Conservation (phyloP, 768 basidiomycete genomes). For the Serendipita sp. region DNA sequence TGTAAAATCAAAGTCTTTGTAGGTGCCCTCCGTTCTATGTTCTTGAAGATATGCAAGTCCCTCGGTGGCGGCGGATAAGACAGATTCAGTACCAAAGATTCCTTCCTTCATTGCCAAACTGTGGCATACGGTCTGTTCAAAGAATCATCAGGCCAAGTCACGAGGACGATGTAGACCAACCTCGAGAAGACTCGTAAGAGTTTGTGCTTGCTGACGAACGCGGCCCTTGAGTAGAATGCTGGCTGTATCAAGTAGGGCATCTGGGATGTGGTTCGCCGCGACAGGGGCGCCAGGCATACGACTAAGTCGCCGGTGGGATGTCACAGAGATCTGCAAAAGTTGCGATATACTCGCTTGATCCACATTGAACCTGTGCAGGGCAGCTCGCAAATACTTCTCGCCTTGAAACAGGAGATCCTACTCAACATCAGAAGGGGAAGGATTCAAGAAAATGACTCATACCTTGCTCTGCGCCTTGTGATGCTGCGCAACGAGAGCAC, state of each 20-base stretch:
- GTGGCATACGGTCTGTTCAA: not conserved
- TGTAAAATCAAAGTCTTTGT: slow-evolving; percentile 35
- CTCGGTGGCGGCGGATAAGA: slow-evolving; percentile 24
- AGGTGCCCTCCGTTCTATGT: slow-evolving; percentile 29
- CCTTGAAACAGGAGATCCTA: slow-evolving; percentile 43
- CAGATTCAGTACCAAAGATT: not conserved
- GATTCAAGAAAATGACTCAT: slow-evolving; percentile 10
- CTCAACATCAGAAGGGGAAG: not conserved
- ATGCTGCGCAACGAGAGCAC: slow-evolving; percentile 36
- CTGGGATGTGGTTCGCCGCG: slow-evolving; percentile 21
- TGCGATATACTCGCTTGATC: slow-evolving; percentile 26
- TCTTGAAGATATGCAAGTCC: slow-evolving; percentile 38
- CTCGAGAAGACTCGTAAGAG: slow-evolving; percentile 37
- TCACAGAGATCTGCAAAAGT: slow-evolving; percentile 33
- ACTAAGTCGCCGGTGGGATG: slow-evolving; percentile 24
- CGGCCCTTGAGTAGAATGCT: slow-evolving; percentile 39
- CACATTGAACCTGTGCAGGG: slow-evolving; percentile 35
- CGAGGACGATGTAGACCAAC: slow-evolving; percentile 19
- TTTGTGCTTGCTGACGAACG: slow-evolving; percentile 30
- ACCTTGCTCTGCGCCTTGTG: slow-evolving; percentile 46
- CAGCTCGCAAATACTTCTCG: slow-evolving; percentile 44
- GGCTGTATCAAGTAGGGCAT: slow-evolving; percentile 34
- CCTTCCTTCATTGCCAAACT: not conserved
- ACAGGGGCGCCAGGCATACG: slow-evolving; percentile 10
- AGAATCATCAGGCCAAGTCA: not conserved